Percentiles rank a stretch among this genome's conserved stretches.
These are phyloP conservation scores for Penicillium thymicola DNA, from an alignment of 2,329 filamentous ascomycete species.

Conservation along the genomic window DNA sequence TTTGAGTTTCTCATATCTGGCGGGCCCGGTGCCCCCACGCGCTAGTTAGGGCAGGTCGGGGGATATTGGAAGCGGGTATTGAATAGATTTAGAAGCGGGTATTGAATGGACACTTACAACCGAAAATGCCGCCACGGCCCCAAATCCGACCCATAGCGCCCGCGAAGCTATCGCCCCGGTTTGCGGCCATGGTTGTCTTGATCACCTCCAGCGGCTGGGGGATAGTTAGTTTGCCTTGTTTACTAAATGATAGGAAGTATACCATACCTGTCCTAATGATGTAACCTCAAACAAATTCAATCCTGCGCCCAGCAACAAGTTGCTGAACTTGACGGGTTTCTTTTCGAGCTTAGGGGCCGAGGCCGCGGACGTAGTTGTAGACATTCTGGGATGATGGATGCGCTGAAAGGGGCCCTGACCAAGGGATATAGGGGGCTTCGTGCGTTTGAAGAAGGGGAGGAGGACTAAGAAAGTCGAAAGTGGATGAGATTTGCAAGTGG, in stretches of 20 bases:
- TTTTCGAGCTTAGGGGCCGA: constrained; percentile 72
- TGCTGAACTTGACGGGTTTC: constrained; percentile 99
- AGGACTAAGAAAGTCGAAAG: constrained; percentile 16
- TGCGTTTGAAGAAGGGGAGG: constrained; percentile 53
- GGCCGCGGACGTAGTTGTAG: constrained; percentile 50
- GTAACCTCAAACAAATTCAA: constrained; percentile 93
- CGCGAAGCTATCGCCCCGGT: constrained; percentile 82
- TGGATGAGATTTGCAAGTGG: constrained; percentile 13
- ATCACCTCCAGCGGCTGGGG: constrained; percentile 88
- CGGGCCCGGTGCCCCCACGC: constrained; percentile 12
- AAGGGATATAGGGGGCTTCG: constrained; percentile 90
- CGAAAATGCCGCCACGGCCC: constrained; percentile 86
- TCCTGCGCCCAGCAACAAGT: constrained; percentile 87
- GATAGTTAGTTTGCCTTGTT: neutral
- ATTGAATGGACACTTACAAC: constrained; percentile 64
- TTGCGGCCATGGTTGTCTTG: constrained; percentile 99
- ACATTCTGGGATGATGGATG: constrained; percentile 56
- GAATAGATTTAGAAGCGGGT: constrained; percentile 5
- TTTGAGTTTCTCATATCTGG: constrained; percentile 9
- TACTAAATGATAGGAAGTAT: neutral
- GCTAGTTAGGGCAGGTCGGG: constrained; percentile 15
- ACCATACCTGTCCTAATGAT: constrained; percentile 62
- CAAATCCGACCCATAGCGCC: constrained; percentile 83
- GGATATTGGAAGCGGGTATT: constrained; percentile 10
- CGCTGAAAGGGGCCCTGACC: constrained; percentile 83